phyloP scores from a whole-genome alignment of 345 rosid species.

The Populus deltoides region DNA sequence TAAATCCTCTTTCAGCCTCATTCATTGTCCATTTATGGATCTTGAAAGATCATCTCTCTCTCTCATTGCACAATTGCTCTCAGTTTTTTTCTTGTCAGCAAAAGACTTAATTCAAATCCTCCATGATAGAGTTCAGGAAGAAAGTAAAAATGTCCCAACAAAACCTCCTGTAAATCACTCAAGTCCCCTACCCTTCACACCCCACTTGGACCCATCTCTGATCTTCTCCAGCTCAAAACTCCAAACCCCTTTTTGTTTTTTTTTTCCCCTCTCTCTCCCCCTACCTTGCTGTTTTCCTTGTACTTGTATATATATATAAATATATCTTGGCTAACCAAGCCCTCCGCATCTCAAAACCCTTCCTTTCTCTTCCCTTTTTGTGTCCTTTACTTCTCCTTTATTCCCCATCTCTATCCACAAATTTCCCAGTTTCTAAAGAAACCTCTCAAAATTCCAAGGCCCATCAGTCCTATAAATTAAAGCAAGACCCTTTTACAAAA shows the following conservation, averaged over 20 bases:
- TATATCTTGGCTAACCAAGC: slow-evolving; percentile 4
- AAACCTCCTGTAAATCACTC: slow-evolving; percentile 36
- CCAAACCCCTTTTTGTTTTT: slow-evolving; percentile 23
- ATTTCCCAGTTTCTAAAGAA: slow-evolving; percentile 3
- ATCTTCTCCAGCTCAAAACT: slow-evolving; percentile 22
- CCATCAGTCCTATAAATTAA: slow-evolving; percentile 20
- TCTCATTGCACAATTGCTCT: slow-evolving; percentile 16
- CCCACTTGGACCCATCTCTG: slow-evolving; percentile 30
- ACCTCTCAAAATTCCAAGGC: slow-evolving; percentile 2
- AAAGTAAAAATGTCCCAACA: slow-evolving; percentile 13
- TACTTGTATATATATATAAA: background rate
- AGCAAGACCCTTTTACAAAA: background rate
- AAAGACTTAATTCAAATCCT: slow-evolving; percentile 7
- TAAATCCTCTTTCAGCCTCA: slow-evolving; percentile 3
- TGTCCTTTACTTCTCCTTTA: slow-evolving; percentile 6
- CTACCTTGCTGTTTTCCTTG: slow-evolving; percentile 24
- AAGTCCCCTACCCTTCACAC: slow-evolving; percentile 9
- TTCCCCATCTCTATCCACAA: slow-evolving; percentile 8
- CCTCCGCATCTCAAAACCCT: background rate
- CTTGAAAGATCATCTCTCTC: slow-evolving; percentile 13
- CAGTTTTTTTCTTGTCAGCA: slow-evolving; percentile 5
- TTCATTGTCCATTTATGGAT: slow-evolving; percentile 19
- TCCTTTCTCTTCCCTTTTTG: slow-evolving; percentile 4
- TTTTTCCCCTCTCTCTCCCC: slow-evolving; percentile 1
- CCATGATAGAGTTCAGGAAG: slow-evolving; percentile 11